Percentiles rank a stretch among this genome's conserved stretches.
Evolutionary conservation across 176 grass and related monocot species (phyloP).

Genomic region (Pontederia paniculata): DNA sequence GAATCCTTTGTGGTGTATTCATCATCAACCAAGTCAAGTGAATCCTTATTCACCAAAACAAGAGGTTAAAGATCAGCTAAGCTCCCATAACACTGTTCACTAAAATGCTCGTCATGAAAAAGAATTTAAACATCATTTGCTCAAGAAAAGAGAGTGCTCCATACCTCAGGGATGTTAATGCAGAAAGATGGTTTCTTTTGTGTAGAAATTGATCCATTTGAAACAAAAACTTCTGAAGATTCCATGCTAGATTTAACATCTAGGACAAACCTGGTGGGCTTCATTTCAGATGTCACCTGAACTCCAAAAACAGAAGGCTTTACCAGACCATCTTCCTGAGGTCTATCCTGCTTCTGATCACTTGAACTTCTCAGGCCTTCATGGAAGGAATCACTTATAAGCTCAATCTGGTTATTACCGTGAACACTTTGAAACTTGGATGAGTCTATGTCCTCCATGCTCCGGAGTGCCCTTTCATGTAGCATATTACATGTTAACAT

Average conservation of each 20-base stretch:
- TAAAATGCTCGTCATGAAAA: slow-evolving; percentile 2
- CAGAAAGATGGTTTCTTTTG: slow-evolving; percentile 15
- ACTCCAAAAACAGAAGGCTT: slow-evolving; percentile 13
- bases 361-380: slow-evolving; percentile 7
- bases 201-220: slow-evolving; percentile 17
- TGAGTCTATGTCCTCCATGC: slow-evolving; percentile 10
- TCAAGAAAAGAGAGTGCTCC: background rate
- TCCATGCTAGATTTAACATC: slow-evolving; percentile 10
- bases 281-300: slow-evolving; percentile 8
- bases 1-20: background rate
- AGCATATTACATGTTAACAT: slow-evolving; percentile 1
- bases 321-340: slow-evolving; percentile 10
- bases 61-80: background rate
- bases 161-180: slow-evolving; percentile 26
- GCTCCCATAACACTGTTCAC: background rate
- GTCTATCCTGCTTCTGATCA: slow-evolving; percentile 26
- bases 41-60: slow-evolving; percentile 20
- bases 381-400: background rate
- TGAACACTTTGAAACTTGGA: slow-evolving; percentile 13
- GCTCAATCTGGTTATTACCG: background rate
- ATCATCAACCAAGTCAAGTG: slow-evolving; percentile 21
- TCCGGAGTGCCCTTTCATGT: slow-evolving; percentile 1
- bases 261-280: slow-evolving; percentile 5
- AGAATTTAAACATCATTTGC: background rate
- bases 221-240: slow-evolving; percentile 3